Evolutionary conservation across 768 basidiomycete genomes (phyloP).

Genomic region (Lentinus brumalis): DNA sequence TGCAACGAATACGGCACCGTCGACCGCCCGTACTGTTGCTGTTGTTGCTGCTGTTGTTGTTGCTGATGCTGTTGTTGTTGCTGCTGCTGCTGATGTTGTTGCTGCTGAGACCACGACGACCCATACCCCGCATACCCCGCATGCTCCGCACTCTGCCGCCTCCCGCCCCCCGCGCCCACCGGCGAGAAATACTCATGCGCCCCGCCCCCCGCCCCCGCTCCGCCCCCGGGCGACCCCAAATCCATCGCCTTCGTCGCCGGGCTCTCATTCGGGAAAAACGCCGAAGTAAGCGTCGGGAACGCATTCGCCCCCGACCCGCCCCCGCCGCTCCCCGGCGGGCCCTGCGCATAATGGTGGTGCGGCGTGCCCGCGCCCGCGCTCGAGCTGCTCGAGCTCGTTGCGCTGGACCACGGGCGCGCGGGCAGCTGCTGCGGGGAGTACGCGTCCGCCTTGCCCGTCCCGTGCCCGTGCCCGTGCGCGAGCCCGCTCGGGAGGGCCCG

Average conservation of each 20-base stretch:
- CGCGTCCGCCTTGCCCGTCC: conserved; percentile 22
- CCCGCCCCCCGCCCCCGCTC: conserved; percentile 27
- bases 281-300: conserved; percentile 58
- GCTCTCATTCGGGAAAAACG: conserved; percentile 53
- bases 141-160: conserved; percentile 7
- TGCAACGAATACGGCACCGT: conserved; percentile 17
- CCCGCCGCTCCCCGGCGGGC: too few relatives aligned
- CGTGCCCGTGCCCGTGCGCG: not conserved
- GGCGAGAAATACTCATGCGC: conserved; percentile 30
- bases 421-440: conserved; percentile 25
- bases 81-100: conserved; percentile 2
- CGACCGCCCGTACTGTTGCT: not conserved
- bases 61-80: not conserved
- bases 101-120: not conserved
- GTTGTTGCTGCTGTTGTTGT: conserved; percentile 6
- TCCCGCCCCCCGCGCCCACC: not conserved
- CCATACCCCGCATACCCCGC: not conserved
- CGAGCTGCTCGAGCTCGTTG: conserved; percentile 24
- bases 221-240: conserved; percentile 34
- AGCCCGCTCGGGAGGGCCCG: conserved; percentile 3
- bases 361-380: conserved; percentile 21
- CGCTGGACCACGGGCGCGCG: conserved; percentile 28
- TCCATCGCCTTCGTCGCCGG: conserved; percentile 34
- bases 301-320: conserved; percentile 1
- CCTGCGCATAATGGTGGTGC: conserved; percentile 12